These are phyloP conservation scores for Trichoderma hamatum DNA, from an alignment of 2,329 filamentous ascomycete species.

Conservation along the genomic window DNA sequence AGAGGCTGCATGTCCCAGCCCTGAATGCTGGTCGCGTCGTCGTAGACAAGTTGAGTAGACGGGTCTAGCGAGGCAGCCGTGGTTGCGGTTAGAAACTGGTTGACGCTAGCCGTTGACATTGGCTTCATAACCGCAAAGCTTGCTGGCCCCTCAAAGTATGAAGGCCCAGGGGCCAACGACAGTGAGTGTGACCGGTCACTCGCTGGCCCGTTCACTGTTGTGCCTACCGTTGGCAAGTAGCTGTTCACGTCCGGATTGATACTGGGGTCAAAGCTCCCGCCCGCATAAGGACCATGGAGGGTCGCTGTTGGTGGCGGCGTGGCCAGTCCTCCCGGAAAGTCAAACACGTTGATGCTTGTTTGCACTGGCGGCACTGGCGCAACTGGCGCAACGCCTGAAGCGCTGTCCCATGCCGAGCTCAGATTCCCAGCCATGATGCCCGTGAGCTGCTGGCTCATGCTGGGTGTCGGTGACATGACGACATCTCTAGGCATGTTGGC, in stretches of 20 bases:
- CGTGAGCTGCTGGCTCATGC: slow-evolving; percentile 54
- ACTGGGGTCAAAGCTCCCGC: slow-evolving; percentile 49
- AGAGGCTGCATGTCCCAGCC: slow-evolving; percentile 45
- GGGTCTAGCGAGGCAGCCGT: slow-evolving; percentile 39
- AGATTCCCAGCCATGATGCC: slow-evolving; percentile 63
- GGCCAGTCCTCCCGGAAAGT: slow-evolving; percentile 56
- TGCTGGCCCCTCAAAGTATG: slow-evolving; percentile 39
- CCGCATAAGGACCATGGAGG: slow-evolving; percentile 51
- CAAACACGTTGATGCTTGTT: slow-evolving; percentile 48
- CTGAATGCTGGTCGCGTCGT: slow-evolving; percentile 39
- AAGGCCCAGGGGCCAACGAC: slow-evolving; percentile 35
- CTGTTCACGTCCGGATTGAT: slow-evolving; percentile 35
- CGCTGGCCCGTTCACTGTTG: slow-evolving; percentile 34
- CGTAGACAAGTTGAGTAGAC: slow-evolving; percentile 41
- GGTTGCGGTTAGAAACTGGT: slow-evolving; percentile 36
- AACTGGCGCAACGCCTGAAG: slow-evolving; percentile 30
- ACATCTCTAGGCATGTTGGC: slow-evolving; percentile 44
- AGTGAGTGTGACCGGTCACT: slow-evolving; percentile 34
- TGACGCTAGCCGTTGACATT: slow-evolving; percentile 36
- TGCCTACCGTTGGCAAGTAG: slow-evolving; percentile 35
- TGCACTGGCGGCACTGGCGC: slow-evolving; percentile 42
- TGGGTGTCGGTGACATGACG: slow-evolving; percentile 58
- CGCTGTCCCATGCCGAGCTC: slow-evolving; percentile 51
- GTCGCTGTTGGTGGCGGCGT: slow-evolving; percentile 61
- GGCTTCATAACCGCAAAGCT: slow-evolving; percentile 43